Percentiles rank a stretch among this genome's conserved stretches.
Evolutionary conservation across 2,329 filamentous ascomycete genomes (phyloP).

Genomic region (Thielaviopsis euricoi): DNA sequence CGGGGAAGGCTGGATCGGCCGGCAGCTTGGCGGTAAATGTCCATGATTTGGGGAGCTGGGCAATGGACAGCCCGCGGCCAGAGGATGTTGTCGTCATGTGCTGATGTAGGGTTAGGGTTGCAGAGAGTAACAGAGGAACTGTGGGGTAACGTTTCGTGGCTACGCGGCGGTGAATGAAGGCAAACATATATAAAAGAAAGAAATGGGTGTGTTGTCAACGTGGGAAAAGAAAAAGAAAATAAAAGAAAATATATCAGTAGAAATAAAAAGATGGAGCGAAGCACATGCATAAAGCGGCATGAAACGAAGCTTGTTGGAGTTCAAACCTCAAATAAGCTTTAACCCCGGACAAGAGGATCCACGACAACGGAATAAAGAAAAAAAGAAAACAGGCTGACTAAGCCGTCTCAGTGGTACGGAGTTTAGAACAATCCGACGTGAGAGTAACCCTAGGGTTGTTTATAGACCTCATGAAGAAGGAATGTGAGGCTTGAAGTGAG

Average conservation of each 20-base stretch:
- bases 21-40: conserved; percentile 51
- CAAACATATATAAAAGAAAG: neutral
- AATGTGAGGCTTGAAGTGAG: neutral
- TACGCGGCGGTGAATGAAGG: neutral
- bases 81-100: neutral
- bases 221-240: too few species aligned
- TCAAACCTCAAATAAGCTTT: too few species aligned
- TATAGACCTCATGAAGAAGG: neutral
- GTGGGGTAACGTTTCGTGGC: neutral
- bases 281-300: too few species aligned
- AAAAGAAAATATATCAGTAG: too few species aligned
- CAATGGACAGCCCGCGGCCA: conserved; percentile 21
- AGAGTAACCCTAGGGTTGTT: too few species aligned
- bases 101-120: conserved; percentile 3
- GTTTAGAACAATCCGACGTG: too few species aligned
- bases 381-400: too few species aligned
- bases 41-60: conserved; percentile 48
- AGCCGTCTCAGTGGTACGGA: too few species aligned
- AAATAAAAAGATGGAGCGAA: too few species aligned
- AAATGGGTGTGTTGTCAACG: neutral
- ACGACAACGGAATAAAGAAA: too few species aligned
- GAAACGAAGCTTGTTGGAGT: too few species aligned
- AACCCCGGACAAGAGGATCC: too few species aligned
- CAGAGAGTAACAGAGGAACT: neutral
- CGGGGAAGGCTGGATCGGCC: conserved; percentile 61